Percentiles rank a stretch among this genome's conserved stretches.
These are phyloP conservation scores for Daldinia concentrica DNA, from an alignment of 495 filamentous ascomycete genomes.

Conservation along the genomic window DNA sequence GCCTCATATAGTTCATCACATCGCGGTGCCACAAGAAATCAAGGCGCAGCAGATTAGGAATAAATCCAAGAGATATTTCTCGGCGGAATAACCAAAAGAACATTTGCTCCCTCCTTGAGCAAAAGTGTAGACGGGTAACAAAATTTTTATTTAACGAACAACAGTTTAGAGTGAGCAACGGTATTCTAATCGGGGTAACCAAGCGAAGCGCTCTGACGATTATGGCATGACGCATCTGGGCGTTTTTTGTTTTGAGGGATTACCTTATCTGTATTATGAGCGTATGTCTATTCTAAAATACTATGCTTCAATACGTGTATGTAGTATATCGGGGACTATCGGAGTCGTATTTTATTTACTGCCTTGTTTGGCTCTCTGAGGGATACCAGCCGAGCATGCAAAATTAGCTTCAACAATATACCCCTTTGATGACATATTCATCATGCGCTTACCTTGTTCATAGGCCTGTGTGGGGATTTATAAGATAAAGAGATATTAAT, in stretches of 20 bases:
- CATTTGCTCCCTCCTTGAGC: neutral
- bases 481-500: neutral
- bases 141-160: constrained; percentile 9
- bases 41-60: constrained; percentile 75
- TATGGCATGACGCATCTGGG: constrained; percentile 5
- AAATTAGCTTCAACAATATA: constrained; percentile 26
- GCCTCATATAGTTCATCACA: constrained; percentile 93
- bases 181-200: constrained; percentile 1
- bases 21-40: constrained; percentile 76
- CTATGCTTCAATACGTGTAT: constrained; percentile 24
- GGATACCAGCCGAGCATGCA: constrained; percentile 12
- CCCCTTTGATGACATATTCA: neutral
- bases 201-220: neutral
- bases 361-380: neutral
- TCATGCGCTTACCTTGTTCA: neutral
- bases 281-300: constrained; percentile 4
- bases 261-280: constrained; percentile 5
- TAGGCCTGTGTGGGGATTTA: neutral
- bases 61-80: constrained; percentile 84
- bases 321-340: constrained; percentile 27
- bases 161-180: neutral
- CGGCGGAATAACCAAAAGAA: constrained; percentile 60
- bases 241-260: constrained; percentile 5
- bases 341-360: constrained; percentile 19
- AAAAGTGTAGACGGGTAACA: neutral